Conservation (phyloP, 495 filamentous ascomycete genomes). For the Lasiosphaeris hirsuta region DNA sequence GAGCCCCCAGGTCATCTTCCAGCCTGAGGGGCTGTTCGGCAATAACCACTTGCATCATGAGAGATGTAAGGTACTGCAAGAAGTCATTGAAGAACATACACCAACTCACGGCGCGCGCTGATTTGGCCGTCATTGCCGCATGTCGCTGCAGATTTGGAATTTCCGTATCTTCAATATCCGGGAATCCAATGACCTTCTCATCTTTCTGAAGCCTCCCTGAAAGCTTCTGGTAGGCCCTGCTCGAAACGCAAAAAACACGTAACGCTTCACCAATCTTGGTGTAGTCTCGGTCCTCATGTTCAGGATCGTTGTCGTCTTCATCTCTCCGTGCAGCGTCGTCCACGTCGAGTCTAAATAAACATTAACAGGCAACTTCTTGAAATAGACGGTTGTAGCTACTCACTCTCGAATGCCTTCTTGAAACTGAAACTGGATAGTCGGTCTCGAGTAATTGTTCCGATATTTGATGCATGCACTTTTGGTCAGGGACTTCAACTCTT, state of each 20-base stretch:
- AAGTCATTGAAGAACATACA: slow-evolving; percentile 43
- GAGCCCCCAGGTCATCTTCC: slow-evolving; percentile 36
- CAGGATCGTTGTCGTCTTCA: slow-evolving; percentile 26
- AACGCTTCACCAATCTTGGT: slow-evolving; percentile 48
- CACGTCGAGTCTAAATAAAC: slow-evolving; percentile 15
- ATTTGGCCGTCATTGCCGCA: slow-evolving; percentile 51
- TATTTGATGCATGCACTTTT: slow-evolving; percentile 47
- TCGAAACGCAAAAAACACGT: slow-evolving; percentile 61
- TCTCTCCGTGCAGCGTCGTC: slow-evolving; percentile 13
- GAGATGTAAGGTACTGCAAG: slow-evolving; percentile 46
- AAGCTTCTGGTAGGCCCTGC: slow-evolving; percentile 57
- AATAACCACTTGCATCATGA: slow-evolving; percentile 51
- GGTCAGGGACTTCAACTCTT: slow-evolving; percentile 29
- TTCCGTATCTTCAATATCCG: slow-evolving; percentile 31
- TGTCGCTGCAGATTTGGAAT: slow-evolving; percentile 57
- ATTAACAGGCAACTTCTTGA: slow-evolving; percentile 16
- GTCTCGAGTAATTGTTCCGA: slow-evolving; percentile 52
- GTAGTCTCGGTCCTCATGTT: slow-evolving; percentile 51
- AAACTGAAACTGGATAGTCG: slow-evolving; percentile 54
- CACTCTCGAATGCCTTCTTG: slow-evolving; percentile 51
- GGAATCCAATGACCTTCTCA: slow-evolving; percentile 17
- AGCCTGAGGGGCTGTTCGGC: slow-evolving; percentile 42
- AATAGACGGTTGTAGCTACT: not conserved
- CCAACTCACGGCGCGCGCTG: not conserved
- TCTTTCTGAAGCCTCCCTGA: slow-evolving; percentile 47